These are phyloP conservation scores for Hibiscus mutabilis DNA, from an alignment of 345 rosid species.

Conservation along the genomic window DNA sequence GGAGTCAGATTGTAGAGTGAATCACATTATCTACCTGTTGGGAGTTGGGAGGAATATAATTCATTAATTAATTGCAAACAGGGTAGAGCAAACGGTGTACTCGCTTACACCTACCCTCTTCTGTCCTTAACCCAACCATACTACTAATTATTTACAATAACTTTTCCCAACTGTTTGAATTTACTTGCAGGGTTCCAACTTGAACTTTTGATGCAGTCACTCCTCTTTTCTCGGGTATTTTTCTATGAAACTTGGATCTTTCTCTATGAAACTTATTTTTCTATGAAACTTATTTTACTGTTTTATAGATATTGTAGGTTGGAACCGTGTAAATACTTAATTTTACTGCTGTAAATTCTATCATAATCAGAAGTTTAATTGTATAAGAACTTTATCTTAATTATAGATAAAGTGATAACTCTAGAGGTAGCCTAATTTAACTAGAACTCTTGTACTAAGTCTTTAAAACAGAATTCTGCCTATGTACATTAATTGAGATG, in stretches of 20 bases:
- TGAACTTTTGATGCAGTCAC: conserved; percentile 92
- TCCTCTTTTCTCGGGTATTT: conserved; percentile 85
- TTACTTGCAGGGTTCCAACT: conserved; percentile 80
- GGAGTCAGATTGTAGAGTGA: neutral
- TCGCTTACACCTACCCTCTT: neutral
- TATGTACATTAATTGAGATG: too few species aligned
- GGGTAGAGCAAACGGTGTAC: neutral
- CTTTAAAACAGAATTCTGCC: too few species aligned
- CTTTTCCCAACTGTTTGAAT: conserved; percentile 7
- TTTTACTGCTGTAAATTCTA: too few species aligned
- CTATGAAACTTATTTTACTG: conserved; percentile 12
- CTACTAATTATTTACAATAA: neutral
- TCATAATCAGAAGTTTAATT: too few species aligned
- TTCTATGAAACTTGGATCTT: conserved; percentile 11
- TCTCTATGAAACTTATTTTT: too few species aligned
- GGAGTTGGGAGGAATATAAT: neutral
- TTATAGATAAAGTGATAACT: too few species aligned
- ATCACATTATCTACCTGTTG: neutral
- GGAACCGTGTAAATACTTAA: too few species aligned
- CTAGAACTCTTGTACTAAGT: too few species aligned
- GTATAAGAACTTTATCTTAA: too few species aligned
- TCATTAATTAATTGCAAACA: neutral
- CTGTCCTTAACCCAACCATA: neutral
- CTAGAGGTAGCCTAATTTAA: too few species aligned
- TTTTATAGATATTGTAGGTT: conserved; percentile 7